phyloP scores from a whole-genome alignment of 2,329 filamentous ascomycete genomes.

The Fusarium nygamai region DNA sequence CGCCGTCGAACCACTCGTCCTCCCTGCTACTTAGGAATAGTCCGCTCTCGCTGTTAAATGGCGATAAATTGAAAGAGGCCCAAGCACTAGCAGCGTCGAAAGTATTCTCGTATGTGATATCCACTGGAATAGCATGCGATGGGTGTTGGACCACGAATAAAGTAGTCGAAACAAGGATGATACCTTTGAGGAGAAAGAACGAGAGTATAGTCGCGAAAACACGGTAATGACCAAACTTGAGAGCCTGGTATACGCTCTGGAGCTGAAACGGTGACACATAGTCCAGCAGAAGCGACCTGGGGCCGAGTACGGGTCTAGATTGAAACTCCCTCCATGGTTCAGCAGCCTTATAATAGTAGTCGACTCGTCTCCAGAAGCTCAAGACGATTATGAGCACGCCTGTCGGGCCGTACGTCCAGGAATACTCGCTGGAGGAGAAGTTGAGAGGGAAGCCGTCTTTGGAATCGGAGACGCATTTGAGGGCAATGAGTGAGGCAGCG shows the following conservation, averaged over 20 bases:
- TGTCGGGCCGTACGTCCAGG: neutral
- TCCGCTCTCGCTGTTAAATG: fast-evolving
- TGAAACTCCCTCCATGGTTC: neutral
- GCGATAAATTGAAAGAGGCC: neutral
- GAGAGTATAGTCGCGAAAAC: fast-evolving
- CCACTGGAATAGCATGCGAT: neutral
- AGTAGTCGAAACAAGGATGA: neutral
- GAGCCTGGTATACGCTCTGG: fast-evolving
- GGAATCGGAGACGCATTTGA: neutral
- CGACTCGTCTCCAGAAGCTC: neutral
- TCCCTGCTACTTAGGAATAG: fast-evolving
- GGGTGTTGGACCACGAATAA: neutral
- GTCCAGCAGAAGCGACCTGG: neutral
- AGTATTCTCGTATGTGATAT: neutral
- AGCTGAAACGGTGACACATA: neutral
- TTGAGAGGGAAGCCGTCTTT: neutral
- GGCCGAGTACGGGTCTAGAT: fast-evolving
- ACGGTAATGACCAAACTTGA: fast-evolving
- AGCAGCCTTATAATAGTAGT: neutral
- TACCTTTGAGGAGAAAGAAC: neutral
- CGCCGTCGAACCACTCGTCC: neutral
- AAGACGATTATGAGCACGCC: neutral
- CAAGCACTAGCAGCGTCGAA: neutral
- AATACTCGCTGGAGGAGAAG: neutral
- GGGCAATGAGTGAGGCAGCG: fast-evolving